These are phyloP conservation scores for Plantago ovata DNA, from an alignment of 257 asterid genomes.

Conservation along the genomic window DNA sequence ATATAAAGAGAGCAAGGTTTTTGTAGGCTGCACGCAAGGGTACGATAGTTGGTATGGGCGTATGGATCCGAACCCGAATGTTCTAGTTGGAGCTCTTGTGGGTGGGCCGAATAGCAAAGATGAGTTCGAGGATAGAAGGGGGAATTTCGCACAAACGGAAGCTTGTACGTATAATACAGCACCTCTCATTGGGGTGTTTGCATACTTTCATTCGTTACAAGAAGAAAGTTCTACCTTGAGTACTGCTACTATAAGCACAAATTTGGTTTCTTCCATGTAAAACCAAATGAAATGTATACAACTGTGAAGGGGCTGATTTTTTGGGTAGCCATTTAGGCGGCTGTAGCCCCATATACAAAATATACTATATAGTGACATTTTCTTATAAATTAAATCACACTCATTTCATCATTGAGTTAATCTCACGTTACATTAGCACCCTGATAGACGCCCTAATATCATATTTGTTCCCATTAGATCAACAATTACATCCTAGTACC, in stretches of 20 bases:
- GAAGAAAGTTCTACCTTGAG: constrained; percentile 1
- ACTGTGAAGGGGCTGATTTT: neutral
- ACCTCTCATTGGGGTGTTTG: constrained; percentile 68
- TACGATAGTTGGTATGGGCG: constrained; percentile 48
- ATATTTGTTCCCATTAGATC: no score
- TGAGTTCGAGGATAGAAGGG: constrained; percentile 45
- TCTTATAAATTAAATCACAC: no score
- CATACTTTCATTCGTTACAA: constrained; percentile 33
- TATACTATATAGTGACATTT: no score
- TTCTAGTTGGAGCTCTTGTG: constrained; percentile 61
- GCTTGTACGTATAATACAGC: constrained; percentile 85
- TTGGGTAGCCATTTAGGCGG: neutral
- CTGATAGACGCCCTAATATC: no score
- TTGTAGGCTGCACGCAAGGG: constrained; percentile 73
- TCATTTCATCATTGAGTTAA: no score
- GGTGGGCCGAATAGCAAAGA: constrained; percentile 68
- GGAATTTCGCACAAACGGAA: constrained; percentile 65
- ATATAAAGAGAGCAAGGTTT: constrained; percentile 36
- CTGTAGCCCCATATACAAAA: neutral
- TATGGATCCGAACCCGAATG: constrained; percentile 53
- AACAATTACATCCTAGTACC: no score
- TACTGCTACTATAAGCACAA: constrained; percentile 12
- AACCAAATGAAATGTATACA: constrained; percentile 1
- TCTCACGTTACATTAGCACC: no score
- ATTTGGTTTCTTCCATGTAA: constrained; percentile 15